phyloP scores from a whole-genome alignment of 208 protist genomes.

The Zelonia costaricensis region DNA sequence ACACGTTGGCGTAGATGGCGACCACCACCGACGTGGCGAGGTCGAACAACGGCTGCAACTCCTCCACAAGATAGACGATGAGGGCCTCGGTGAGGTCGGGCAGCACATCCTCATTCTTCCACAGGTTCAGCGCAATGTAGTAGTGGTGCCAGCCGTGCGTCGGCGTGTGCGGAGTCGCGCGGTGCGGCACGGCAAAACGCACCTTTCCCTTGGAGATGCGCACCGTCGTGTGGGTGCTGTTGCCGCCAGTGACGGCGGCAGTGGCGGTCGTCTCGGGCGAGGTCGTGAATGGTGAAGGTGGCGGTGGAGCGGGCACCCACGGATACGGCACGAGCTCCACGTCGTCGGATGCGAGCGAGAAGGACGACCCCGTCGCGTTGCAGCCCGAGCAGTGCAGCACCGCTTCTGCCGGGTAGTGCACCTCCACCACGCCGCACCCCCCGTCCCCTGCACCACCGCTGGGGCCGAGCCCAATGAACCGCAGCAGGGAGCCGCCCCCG shows the following conservation, averaged over 20 bases:
- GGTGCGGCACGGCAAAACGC: constrained; percentile 35
- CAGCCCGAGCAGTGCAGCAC: constrained; percentile 1
- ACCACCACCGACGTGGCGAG: constrained; percentile 57
- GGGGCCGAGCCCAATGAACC: not conserved
- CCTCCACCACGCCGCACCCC: not conserved
- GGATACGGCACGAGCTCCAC: constrained; percentile 26
- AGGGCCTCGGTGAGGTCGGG: constrained; percentile 68
- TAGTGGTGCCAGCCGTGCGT: constrained; percentile 67
- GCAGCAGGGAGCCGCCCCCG: not conserved
- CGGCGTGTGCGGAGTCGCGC: constrained; percentile 16
- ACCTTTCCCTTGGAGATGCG: constrained; percentile 21
- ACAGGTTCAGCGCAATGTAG: constrained; percentile 77
- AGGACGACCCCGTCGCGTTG: not conserved
- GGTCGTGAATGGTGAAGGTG: no score
- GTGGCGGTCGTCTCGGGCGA: no score
- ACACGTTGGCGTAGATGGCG: constrained; percentile 70
- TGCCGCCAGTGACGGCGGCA: not conserved
- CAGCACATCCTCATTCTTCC: constrained; percentile 63
- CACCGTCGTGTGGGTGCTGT: not conserved
- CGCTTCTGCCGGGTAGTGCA: constrained; percentile 3
- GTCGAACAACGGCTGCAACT: constrained; percentile 54
- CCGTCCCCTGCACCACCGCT: not conserved
- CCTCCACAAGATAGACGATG: constrained; percentile 65
- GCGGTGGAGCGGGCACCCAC: not conserved
- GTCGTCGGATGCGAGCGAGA: constrained; percentile 11